Base-by-base conservation (phyloP, 306 rosid species). In the Cucumis cinereus region DNA sequence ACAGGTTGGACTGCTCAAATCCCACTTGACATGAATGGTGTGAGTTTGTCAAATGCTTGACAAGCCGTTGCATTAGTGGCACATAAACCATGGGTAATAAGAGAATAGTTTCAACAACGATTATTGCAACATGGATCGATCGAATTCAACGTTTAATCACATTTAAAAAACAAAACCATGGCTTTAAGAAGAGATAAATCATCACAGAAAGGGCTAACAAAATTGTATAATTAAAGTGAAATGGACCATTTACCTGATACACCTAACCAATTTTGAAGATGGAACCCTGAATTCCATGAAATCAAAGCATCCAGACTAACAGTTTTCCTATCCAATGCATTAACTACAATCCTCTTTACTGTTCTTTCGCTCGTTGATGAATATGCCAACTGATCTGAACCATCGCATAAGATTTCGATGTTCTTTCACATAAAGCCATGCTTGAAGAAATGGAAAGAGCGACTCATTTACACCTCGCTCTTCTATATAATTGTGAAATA, bases 351-450 rank as follows among this genome's bases (percentile, higher is more conserved):
- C 80, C 58, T 70, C 83, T 79, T 87, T 66, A 79, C 80, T 78
- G 10, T 74, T 74, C 77, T 87, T 85, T 77, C 71, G 82, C 70
- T 89, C 90, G 2, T 78, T 87, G 71, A 93, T 77, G 82, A 91
- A 88, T 77, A 81, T 47, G 33, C 97, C 98, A 68, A 77, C 79
- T 0, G 89, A 83, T 79, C 86, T 91, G 84, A 91, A 90, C 98
- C 98, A 94, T 12, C 86, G 93, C 98, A 87, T 23, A 17, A 88
- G 87, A 85, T 86, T 89, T 76, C 98, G 86, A 78, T 90, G 96
- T 33, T 94, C 95, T 87, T 90, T 94, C 57, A 93, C 98, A 79
- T 91, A 93, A 16, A 91, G 89, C 98, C 98, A 93, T 20, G 97
- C 97, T 79, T 83, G 97, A 81, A 93, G 98, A 85, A 91, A 93